Evolutionary conservation across 2,329 filamentous ascomycete species (phyloP).

Genomic region (Phaeoacremonium minimum): DNA sequence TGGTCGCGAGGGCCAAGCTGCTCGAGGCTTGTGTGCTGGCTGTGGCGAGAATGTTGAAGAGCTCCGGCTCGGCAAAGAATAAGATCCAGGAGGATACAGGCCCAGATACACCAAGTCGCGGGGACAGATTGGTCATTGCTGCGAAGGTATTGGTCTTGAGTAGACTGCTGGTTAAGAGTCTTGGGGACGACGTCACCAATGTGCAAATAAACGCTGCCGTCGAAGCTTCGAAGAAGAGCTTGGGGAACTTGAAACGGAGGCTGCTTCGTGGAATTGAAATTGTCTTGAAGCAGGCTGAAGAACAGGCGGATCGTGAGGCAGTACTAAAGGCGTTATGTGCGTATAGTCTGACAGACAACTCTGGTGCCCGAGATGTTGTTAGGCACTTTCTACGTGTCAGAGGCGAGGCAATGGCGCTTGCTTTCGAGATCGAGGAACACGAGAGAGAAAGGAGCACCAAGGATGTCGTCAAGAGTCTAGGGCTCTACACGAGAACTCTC

Average conservation of each 20-base stretch:
- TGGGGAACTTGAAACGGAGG: constrained; percentile 58
- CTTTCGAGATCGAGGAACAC: constrained; percentile 47
- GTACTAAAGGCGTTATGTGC: constrained; percentile 75
- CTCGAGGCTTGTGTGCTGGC: constrained; percentile 48
- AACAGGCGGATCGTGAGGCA: constrained; percentile 38
- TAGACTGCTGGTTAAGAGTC: constrained; percentile 68
- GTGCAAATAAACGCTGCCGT: constrained; percentile 33
- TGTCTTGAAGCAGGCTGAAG: constrained; percentile 60
- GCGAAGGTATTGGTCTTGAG: constrained; percentile 74
- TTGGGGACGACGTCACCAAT: constrained; percentile 46
- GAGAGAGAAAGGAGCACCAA: constrained; percentile 32
- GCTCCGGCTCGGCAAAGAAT: constrained; percentile 18
- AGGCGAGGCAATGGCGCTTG: constrained; percentile 60
- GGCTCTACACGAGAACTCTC: constrained; percentile 72
- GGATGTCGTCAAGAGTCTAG: constrained; percentile 60
- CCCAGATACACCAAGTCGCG: constrained; percentile 25
- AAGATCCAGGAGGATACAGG: constrained; percentile 17
- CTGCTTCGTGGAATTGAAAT: constrained; percentile 66
- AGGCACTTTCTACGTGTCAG: constrained; percentile 74
- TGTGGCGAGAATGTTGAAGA: constrained; percentile 43
- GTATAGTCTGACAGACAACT: constrained; percentile 77
- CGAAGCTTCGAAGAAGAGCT: constrained; percentile 58
- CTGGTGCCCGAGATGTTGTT: constrained; percentile 73
- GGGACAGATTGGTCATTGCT: constrained; percentile 49
- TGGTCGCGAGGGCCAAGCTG: constrained; percentile 40